A percentile compares a stretch with the other conserved stretches of the same genome.
Conservation (phyloP, 495 filamentous ascomycete species). For the Amphirosellinia nigrospora region DNA sequence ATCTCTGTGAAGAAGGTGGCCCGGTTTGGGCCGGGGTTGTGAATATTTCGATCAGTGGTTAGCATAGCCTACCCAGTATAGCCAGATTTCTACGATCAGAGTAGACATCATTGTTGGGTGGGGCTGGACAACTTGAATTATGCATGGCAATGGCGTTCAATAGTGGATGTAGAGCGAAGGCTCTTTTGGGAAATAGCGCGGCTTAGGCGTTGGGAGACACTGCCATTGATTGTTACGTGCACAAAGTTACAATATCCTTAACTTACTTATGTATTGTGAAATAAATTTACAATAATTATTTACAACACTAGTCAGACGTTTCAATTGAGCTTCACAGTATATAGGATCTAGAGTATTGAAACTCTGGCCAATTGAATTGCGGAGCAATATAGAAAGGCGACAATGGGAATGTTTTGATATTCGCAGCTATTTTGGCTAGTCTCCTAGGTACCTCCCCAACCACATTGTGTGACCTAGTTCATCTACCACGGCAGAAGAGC, state of each 20-base stretch:
- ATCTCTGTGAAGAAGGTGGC: constrained; percentile 85
- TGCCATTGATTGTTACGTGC: neutral
- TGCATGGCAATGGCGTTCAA: constrained; percentile 40
- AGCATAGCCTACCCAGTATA: constrained; percentile 27
- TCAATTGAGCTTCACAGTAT: neutral
- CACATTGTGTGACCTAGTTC: constrained; percentile 26
- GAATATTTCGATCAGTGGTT: constrained; percentile 91
- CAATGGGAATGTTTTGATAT: neutral
- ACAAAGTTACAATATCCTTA: no score
- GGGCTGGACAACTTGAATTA: constrained; percentile 18
- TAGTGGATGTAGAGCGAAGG: neutral
- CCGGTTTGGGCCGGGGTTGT: constrained; percentile 89
- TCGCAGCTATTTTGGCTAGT: constrained; percentile 14
- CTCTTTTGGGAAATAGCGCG: neutral
- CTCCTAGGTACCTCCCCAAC: constrained; percentile 14
- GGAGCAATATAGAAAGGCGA: neutral
- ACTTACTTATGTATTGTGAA: neutral
- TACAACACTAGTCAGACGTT: neutral
- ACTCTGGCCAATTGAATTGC: neutral
- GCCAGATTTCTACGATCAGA: neutral
- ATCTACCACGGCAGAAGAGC: constrained; percentile 21
- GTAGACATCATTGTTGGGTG: neutral
- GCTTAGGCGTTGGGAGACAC: neutral
- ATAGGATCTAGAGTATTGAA: neutral
- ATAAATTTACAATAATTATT: neutral